Conservation (phyloP, 2,329 filamentous ascomycete species). For the Aspergillus japonicus region DNA sequence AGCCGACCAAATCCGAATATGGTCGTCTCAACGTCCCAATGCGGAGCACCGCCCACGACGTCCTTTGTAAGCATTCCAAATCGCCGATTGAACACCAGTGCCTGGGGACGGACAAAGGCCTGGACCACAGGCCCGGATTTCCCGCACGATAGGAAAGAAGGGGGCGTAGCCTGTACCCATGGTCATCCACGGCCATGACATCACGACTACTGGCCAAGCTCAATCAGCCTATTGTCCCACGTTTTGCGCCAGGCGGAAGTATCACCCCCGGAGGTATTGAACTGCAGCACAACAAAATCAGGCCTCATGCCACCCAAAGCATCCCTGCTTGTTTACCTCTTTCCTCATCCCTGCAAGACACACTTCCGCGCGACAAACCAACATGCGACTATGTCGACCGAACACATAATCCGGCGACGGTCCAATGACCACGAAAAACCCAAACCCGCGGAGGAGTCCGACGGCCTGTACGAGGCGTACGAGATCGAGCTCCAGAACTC, state of each 20-base stretch:
- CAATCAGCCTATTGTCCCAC: not conserved
- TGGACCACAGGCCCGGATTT: not conserved
- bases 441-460: not conserved
- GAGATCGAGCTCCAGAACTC: slow-evolving; percentile 21
- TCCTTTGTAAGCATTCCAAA: not conserved
- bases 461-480: slow-evolving; percentile 18
- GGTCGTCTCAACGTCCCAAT: not conserved
- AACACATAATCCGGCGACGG: not conserved
- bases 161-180: not conserved
- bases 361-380: not conserved
- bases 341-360: not conserved
- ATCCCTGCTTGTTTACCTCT: not conserved
- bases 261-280: not conserved
- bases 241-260: not conserved
- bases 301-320: not conserved
- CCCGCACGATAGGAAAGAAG: not conserved
- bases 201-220: not conserved
- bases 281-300: not conserved
- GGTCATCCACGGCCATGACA: not conserved
- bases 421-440: not conserved
- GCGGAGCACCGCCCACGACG: not conserved
- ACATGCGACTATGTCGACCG: not conserved
- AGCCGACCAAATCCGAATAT: not conserved
- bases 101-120: not conserved
- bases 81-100: not conserved